phyloP scores from a whole-genome alignment of 2,329 filamentous ascomycete species.

The Trichophyton benhamiae region DNA sequence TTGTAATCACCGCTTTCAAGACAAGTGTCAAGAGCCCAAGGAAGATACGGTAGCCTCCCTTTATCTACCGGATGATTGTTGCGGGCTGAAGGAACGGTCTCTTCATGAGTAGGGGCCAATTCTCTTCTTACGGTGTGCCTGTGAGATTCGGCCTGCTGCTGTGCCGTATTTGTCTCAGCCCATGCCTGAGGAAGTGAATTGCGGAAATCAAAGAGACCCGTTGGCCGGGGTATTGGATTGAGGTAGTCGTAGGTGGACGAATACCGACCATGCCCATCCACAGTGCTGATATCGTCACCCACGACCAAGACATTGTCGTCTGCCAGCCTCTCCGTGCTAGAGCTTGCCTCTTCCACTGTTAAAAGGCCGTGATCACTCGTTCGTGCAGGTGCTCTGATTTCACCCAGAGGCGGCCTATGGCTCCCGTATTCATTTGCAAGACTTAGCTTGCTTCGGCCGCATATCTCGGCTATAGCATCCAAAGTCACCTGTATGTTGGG shows the following conservation, averaged over 20 bases:
- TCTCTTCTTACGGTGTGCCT: neutral
- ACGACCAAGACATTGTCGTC: conserved; percentile 28
- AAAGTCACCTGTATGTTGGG: conserved; percentile 47
- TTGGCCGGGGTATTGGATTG: conserved; percentile 22
- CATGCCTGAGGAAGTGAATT: conserved; percentile 12
- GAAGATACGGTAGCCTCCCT: conserved; percentile 4
- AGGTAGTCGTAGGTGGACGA: conserved; percentile 29
- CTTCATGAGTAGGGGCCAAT: neutral
- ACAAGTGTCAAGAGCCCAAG: conserved; percentile 22
- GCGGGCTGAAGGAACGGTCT: conserved; percentile 8
- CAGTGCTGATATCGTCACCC: conserved; percentile 28
- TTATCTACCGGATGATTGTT: conserved; percentile 8
- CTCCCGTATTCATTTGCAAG: conserved; percentile 51
- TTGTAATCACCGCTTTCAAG: conserved; percentile 8
- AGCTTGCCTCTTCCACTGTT: conserved; percentile 34
- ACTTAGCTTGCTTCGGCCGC: conserved; percentile 48
- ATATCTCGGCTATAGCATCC: conserved; percentile 52
- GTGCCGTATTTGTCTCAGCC: conserved; percentile 11
- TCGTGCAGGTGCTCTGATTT: conserved; percentile 35
- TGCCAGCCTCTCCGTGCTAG: conserved; percentile 25
- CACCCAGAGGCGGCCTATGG: conserved; percentile 49
- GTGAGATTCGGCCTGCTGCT: conserved; percentile 8
- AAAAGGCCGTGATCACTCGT: conserved; percentile 20
- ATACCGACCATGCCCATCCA: conserved; percentile 26
- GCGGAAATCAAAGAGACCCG: conserved; percentile 15